Base-by-base conservation (phyloP, 192 early-diverging fungal species). In the Coemansia sp. region DNA sequence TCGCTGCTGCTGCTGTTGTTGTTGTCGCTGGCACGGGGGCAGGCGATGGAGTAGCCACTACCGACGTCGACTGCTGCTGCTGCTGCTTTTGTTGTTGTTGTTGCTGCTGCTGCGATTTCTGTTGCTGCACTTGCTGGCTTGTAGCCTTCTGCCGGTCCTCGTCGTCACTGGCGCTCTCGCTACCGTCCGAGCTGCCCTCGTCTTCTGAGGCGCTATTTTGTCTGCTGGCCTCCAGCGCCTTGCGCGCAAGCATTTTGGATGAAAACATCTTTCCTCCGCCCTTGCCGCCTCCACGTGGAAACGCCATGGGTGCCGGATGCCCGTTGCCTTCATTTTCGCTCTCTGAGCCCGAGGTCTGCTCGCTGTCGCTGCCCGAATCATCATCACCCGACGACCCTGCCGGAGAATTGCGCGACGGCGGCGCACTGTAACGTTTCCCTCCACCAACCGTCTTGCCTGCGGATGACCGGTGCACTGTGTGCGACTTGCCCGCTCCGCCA, bases 201-300 rank as follows among this genome's bases (percentile, higher is more conserved):
- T 43, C 51, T 5, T 55, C 53, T n/a, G 53, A 47, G 1, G 49
- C 44, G 44, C 57, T 72, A 34, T 56, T 56, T 9, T 54, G 58
- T 23, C 63, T 44, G 41, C 58, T 65, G 24, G 35, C 41, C 7
- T 39, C 26, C 20, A 67, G 54, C 9, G 72, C 65, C 38, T 74
- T 74, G 9, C 53, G 59, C 23, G 72, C 72, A 19, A 74, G 64
- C 72, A 67, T 67, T 37, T 74, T 74, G 2, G 72, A 74, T 34
- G 72, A 67, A 17, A 74, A 74, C 72, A 74, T 74, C 25, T 74
- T 74, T 20, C 72, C 72, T 25, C 72, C 72, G 15, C 72, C 72
- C 35, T 74, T 74, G 13, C 71, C 71, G 6, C 70, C 63, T 2
- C 71, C 71, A 0, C 56, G 15, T 1, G 56, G 47, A 27, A 50